Base-by-base conservation (phyloP, 1,284 basidiomycete species). In the Cerrena zonata region DNA sequence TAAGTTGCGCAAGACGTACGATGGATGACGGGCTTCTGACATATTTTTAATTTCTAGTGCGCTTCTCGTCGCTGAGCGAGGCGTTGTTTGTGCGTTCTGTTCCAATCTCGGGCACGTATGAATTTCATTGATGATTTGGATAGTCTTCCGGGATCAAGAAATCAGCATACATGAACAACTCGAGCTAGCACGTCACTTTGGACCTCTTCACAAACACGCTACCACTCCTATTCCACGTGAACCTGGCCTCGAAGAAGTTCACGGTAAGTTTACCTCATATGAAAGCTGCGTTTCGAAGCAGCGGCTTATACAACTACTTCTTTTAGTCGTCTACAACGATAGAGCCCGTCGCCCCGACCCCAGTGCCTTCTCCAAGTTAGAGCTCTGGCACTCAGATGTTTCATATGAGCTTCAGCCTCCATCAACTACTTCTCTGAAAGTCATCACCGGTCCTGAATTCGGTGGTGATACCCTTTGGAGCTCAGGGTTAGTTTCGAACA, bases 371-470 rank as follows among this genome's bases (percentile, higher is more conserved):
- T 78, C 84, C n/a, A 84, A 86, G 65, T 60, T 82, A 18, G 88
- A 91, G 58, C 75, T 91, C n/a, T 91, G 82, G 82, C 89, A 91
- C 68, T 82, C 83, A 1, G 89, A 91, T 64, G 87, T 89, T 53
- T 71, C 85, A 2, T 91, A 90, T 67, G 89, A 92, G 65, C 57
- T 81, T 13, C 86, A 88, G 59, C 87, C 81, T 45, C 88, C 80
- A n/a, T 70, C 79, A 62, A 75, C 78, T 46, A 83, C 84, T n/a
- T 85, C 83, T 3, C 70, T 88, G 49, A 85, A 86, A 61, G 61
- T 86, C 54, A 72, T 86, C 68, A 74, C 82, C 46, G 71, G 75
- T 47, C 86, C 84, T 0, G 78, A 82, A 53, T 69, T 72, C 30
- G 86, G 85, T 26, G 84, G 84, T 4, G 85, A 88, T 61, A 87